Evolutionary conservation across 139 green algal species (phyloP).

Genomic region (Chlorella vulgaris): DNA sequence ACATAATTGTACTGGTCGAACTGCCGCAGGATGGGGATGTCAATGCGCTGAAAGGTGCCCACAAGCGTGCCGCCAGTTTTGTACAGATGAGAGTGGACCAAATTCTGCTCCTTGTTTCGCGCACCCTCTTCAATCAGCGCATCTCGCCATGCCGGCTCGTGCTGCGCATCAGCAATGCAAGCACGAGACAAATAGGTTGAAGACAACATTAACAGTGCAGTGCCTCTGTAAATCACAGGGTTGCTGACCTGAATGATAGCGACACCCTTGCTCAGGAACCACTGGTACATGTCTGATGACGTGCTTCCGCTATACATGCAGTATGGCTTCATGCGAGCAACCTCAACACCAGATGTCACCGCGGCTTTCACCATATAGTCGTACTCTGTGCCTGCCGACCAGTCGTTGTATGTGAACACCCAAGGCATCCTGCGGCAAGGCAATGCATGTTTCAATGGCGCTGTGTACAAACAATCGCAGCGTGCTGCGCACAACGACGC

Average conservation of each 20-base stretch:
- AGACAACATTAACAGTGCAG: not conserved
- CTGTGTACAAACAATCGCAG: not conserved
- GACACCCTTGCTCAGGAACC: not conserved
- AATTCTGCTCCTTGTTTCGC: not conserved
- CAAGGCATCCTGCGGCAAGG: slow-evolving; percentile 18
- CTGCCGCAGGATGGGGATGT: slow-evolving; percentile 29
- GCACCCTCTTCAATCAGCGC: slow-evolving; percentile 6
- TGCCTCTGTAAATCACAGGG: too few relatives aligned
- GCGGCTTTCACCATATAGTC: slow-evolving; percentile 26
- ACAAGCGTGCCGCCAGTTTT: slow-evolving; percentile 6
- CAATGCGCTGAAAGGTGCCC: slow-evolving; percentile 24
- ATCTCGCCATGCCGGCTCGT: not conserved
- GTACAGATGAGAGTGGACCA: slow-evolving; percentile 25
- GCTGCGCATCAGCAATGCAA: not conserved
- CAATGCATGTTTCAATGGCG: not conserved
- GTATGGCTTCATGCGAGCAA: slow-evolving; percentile 16
- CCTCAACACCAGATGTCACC: not conserved
- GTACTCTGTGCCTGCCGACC: slow-evolving; percentile 22
- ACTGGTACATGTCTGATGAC: slow-evolving; percentile 4
- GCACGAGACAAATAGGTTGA: not conserved
- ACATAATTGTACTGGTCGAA: slow-evolving; percentile 30
- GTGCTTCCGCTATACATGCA: slow-evolving; percentile 24
- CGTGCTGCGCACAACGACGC: not conserved
- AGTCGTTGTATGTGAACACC: slow-evolving; percentile 34
- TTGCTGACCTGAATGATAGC: slow-evolving; percentile 25